Percentiles rank a stretch among this genome's conserved stretches.
Evolutionary conservation across 257 asterid genomes (phyloP).

Genomic region (Marsdenia floribunda): DNA sequence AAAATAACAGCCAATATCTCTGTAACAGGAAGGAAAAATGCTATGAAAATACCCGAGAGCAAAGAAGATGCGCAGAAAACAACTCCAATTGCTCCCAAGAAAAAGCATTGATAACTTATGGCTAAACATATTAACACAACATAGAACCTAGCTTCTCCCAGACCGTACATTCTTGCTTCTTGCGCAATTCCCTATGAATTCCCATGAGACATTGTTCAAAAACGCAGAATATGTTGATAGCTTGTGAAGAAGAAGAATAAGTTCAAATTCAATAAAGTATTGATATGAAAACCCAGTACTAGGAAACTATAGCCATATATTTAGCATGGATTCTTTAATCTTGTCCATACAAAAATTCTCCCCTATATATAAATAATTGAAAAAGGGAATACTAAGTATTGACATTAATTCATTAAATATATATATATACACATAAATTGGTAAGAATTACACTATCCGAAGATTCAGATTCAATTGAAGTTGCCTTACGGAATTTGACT

Average conservation of each 20-base stretch:
- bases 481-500: too few species aligned
- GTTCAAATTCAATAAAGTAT: too few species aligned
- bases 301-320: too few species aligned
- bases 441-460: too few species aligned
- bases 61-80: slow-evolving; percentile 24
- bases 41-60: slow-evolving; percentile 21
- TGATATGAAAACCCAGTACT: background rate
- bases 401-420: too few species aligned
- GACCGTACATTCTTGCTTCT: slow-evolving; percentile 19
- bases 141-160: slow-evolving; percentile 24
- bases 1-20: slow-evolving; percentile 21
- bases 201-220: background rate
- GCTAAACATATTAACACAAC: slow-evolving; percentile 17
- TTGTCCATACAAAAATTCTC: too few species aligned
- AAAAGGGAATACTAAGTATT: too few species aligned
- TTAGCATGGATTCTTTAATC: too few species aligned
- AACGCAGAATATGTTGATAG: background rate
- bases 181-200: slow-evolving; percentile 13
- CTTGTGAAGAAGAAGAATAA: too few species aligned
- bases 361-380: too few species aligned
- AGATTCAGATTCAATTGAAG: too few species aligned
- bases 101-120: slow-evolving; percentile 26
- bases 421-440: too few species aligned
- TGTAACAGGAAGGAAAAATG: slow-evolving; percentile 18
- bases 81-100: slow-evolving; percentile 24